Conservation (phyloP, 106 monocot species). For the Iris macrosiphon region DNA sequence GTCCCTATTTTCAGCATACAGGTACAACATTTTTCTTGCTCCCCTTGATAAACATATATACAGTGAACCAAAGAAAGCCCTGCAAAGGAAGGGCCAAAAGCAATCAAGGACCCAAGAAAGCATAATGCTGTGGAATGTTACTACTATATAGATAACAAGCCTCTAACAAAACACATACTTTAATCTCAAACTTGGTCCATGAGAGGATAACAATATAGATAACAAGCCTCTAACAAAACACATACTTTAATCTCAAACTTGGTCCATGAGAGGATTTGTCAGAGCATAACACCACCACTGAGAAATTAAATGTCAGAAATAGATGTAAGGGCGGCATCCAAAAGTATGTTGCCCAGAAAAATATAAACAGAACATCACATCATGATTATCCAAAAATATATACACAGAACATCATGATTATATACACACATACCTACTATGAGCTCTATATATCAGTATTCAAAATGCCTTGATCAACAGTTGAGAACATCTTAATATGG, state of each 20-base stretch:
- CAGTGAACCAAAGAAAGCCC: conserved; percentile 91
- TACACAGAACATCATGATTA: too few relatives aligned
- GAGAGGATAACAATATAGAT: neutral
- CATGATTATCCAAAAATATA: too few relatives aligned
- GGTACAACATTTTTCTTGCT: conserved; percentile 85
- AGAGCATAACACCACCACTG: conserved; percentile 99
- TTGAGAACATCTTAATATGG: too few relatives aligned
- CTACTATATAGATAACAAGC: neutral
- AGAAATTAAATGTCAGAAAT: conserved; percentile 3
- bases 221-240: neutral
- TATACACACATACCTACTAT: too few relatives aligned
- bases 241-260: conserved; percentile 86
- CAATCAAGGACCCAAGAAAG: neutral
- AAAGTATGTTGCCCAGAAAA: too few relatives aligned
- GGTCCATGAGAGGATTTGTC: conserved; percentile 93
- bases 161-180: conserved; percentile 46
- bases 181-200: conserved; percentile 81
- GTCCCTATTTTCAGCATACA: conserved; percentile 93
- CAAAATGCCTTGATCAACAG: too few relatives aligned
- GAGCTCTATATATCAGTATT: too few relatives aligned
- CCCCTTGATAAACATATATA: conserved; percentile 94
- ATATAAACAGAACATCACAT: too few relatives aligned
- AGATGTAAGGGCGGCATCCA: neutral
- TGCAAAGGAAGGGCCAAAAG: conserved; percentile 15
- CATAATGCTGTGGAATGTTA: neutral